Percentiles rank a stretch among this genome's conserved stretches.
These are phyloP conservation scores for Penicillium malachiteum DNA, from an alignment of 495 filamentous ascomycete genomes.

Conservation along the genomic window DNA sequence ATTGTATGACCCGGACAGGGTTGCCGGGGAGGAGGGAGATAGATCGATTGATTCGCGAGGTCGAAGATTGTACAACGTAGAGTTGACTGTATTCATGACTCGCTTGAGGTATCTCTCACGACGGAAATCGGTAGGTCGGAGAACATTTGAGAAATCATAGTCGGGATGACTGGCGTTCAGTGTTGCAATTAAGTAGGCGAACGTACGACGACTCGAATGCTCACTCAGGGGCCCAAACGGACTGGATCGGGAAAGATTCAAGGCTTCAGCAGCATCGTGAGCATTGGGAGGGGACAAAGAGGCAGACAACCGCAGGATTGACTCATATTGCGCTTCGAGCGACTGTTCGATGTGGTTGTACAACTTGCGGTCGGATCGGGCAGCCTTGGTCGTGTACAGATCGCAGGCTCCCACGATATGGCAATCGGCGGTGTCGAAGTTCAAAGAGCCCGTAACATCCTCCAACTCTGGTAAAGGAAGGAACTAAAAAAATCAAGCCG, in stretches of 20 bases:
- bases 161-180: constrained; percentile 97
- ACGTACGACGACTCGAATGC: constrained; percentile 81
- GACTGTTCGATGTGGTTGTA: constrained; percentile 92
- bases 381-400: constrained; percentile 94
- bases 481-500: constrained; percentile 55
- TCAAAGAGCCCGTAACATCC: constrained; percentile 81
- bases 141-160: constrained; percentile 92
- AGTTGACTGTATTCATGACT: constrained; percentile 83
- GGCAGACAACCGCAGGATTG: constrained; percentile 75
- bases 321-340: constrained; percentile 85
- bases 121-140: constrained; percentile 84
- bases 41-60: constrained; percentile 54
- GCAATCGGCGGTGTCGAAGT: constrained; percentile 89
- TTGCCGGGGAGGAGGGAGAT: constrained; percentile 46
- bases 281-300: constrained; percentile 76
- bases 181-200: constrained; percentile 94
- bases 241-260: constrained; percentile 79
- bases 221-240: constrained; percentile 90
- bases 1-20: constrained; percentile 44
- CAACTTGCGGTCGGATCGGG: constrained; percentile 90
- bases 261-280: constrained; percentile 47
- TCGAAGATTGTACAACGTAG: constrained; percentile 78
- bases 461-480: constrained; percentile 88
- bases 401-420: constrained; percentile 90
- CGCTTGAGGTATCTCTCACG: constrained; percentile 69